Evolutionary conservation across 257 asterid genomes (phyloP), one percentile per base, ranked within the genome.

Genomic region (Solanum habrochaites): DNA sequence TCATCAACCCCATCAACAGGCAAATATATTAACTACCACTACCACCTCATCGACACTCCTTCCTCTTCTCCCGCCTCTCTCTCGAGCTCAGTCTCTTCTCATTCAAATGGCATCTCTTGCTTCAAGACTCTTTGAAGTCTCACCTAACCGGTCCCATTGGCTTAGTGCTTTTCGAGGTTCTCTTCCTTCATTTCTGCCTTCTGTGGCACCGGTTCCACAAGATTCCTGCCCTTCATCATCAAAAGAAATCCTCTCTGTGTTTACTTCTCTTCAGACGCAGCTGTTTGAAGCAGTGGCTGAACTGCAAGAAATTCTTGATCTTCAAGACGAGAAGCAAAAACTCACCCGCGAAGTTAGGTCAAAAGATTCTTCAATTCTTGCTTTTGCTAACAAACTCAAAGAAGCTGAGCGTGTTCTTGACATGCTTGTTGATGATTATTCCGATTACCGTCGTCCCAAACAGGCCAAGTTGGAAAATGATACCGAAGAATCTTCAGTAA

Each of bases 21-120:
- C 89, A 40, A 91, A 91, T 87, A 92, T 90, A 77, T 86, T 91
- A 43, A 85, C 90, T 11, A 85, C 90, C 3, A 89, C 95, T 12
- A 35, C 93, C 16, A 94, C 95, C 37, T 94, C 99, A 49, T 91
- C 96, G 25, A 85, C 94, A 0, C 98, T 97, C 85, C 98, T 97
- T 39, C 97, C 99, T 82, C 98, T 95, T 71, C 93, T 97, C 66
- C 98, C 98, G 1, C 99, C 99, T 56, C 94, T 97, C 84, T 95
- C 98, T 8, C 89, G 99, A 89, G 99, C 98, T 71, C 98, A 93
- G 47, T 90, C 97, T 64, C 95, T 95, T 87, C 95, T 97, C 83
- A 88, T 91, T 69, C 98, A 95, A 90, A 97, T 97, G 98, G 95
- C 99, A 6, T 92, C 96, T 86, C 96, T 95, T 23, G 91, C 96